phyloP scores from a whole-genome alignment of 164 flowering plant genomes.

The Aristolochia fimbriata region DNA sequence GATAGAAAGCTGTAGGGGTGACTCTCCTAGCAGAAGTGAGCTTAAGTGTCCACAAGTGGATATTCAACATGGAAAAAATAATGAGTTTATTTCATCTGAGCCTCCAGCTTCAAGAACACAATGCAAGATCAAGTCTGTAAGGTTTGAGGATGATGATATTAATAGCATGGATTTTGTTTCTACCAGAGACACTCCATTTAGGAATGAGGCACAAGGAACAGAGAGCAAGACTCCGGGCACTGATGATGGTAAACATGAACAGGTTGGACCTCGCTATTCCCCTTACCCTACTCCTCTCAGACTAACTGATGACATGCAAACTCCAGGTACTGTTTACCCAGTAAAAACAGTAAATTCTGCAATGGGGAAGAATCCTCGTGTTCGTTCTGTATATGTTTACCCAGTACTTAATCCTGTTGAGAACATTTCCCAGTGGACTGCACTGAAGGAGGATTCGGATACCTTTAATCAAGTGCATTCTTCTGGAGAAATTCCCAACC shows the following conservation, averaged over 20 bases:
- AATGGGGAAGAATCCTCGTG: constrained; percentile 32
- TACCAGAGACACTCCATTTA: background rate
- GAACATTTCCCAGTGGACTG: constrained; percentile 31
- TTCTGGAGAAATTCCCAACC: constrained; percentile 19
- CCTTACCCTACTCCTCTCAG: constrained; percentile 70
- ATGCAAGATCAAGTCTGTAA: constrained; percentile 47
- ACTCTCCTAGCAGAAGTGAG: constrained; percentile 19
- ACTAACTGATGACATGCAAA: constrained; percentile 79
- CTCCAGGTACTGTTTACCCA: constrained; percentile 86
- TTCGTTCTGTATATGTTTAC: constrained; percentile 72
- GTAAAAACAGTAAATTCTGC: constrained; percentile 22
- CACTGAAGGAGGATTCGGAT: constrained; percentile 22
- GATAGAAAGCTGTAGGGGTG: constrained; percentile 7
- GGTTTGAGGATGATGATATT: constrained; percentile 39
- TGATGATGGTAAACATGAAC: constrained; percentile 3
- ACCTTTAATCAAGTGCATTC: background rate
- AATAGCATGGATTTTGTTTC: background rate
- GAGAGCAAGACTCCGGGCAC: constrained; percentile 18
- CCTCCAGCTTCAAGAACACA: constrained; percentile 16
- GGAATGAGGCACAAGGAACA: constrained; percentile 5
- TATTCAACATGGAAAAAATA: background rate
- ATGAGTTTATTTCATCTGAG: constrained; percentile 14
- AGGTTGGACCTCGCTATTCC: constrained; percentile 21
- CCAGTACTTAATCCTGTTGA: constrained; percentile 46
- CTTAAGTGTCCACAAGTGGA: background rate